Percentiles rank a stretch among this genome's conserved stretches.
phyloP scores from a whole-genome alignment of 108 stramenopile species.

The Pseudonitzschia multistriata region DNA sequence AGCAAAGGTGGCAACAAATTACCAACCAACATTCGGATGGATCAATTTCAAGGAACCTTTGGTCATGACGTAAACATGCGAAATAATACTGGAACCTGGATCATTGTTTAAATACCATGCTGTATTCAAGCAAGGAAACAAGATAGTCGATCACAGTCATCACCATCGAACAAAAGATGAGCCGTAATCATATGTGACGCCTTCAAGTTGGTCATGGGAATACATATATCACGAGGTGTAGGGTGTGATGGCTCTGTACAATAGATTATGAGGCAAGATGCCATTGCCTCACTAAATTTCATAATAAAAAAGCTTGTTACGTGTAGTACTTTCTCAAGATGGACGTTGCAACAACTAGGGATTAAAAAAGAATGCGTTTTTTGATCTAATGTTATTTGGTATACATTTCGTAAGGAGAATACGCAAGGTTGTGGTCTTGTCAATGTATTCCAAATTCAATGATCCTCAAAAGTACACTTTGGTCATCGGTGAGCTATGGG shows the following conservation, averaged over 20 bases:
- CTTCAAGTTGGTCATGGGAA: background rate
- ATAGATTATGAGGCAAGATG: slow-evolving; percentile 2
- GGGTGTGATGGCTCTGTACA: slow-evolving; percentile 6
- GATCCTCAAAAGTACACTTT: no score
- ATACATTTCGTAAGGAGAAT: no score
- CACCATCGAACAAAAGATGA: slow-evolving; percentile 6
- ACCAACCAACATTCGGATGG: slow-evolving; percentile 18
- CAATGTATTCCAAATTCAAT: no score
- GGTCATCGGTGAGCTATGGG: no score
- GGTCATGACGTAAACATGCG: slow-evolving; percentile 8
- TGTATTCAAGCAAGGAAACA: background rate
- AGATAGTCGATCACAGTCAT: background rate
- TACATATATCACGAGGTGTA: background rate
- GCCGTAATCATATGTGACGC: background rate
- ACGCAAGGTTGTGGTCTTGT: no score
- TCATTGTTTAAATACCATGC: background rate
- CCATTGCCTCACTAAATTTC: no score
- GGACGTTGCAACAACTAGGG: no score
- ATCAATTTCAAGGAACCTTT: slow-evolving; percentile 18
- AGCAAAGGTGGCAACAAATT: slow-evolving; percentile 20
- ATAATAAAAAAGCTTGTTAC: no score
- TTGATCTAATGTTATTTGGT: no score
- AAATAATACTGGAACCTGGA: background rate
- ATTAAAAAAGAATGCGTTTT: no score
- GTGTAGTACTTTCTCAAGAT: no score